A percentile compares a stretch with the other conserved stretches of the same genome.
Evolutionary conservation across 1,139 yeast genomes (phyloP).

Genomic region (Magnusiomyces sp.): DNA sequence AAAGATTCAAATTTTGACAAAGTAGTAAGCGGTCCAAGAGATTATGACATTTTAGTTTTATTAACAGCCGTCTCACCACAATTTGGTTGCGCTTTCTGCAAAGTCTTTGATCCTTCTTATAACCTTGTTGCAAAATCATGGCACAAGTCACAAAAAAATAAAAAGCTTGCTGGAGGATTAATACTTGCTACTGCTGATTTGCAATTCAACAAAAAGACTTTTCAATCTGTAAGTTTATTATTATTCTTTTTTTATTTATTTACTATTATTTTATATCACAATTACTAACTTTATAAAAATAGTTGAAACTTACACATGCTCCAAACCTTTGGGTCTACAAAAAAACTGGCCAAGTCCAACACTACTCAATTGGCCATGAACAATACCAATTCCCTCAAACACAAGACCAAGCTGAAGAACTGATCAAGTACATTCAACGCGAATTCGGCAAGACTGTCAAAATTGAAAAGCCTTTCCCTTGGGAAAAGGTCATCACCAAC

Average conservation of each 20-base stretch:
- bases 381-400: conserved; percentile 43
- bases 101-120: conserved; percentile 60
- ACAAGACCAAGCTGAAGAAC: conserved; percentile 43
- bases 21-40: conserved; percentile 59
- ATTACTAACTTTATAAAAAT: conserved; percentile 23
- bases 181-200: conserved; percentile 74
- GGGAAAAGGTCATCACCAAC: conserved; percentile 43
- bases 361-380: conserved; percentile 32
- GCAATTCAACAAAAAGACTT: conserved; percentile 42
- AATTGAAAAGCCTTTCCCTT: conserved; percentile 50
- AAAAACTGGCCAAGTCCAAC: conserved; percentile 40
- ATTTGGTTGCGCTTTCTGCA: conserved; percentile 72
- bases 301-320: conserved; percentile 52
- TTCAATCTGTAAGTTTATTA: conserved; percentile 36
- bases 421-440: conserved; percentile 31
- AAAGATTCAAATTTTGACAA: conserved; percentile 54
- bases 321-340: conserved; percentile 66
- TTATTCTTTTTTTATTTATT: neutral
- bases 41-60: conserved; percentile 55
- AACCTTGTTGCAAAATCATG: conserved; percentile 55
- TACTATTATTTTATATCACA: neutral
- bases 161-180: conserved; percentile 40
- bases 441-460: conserved; percentile 40
- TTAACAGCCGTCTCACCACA: conserved; percentile 68
- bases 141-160: conserved; percentile 34